These are phyloP conservation scores for Porodaedalea pini DNA, from an alignment of 1,284 basidiomycete genomes.

Conservation along the genomic window DNA sequence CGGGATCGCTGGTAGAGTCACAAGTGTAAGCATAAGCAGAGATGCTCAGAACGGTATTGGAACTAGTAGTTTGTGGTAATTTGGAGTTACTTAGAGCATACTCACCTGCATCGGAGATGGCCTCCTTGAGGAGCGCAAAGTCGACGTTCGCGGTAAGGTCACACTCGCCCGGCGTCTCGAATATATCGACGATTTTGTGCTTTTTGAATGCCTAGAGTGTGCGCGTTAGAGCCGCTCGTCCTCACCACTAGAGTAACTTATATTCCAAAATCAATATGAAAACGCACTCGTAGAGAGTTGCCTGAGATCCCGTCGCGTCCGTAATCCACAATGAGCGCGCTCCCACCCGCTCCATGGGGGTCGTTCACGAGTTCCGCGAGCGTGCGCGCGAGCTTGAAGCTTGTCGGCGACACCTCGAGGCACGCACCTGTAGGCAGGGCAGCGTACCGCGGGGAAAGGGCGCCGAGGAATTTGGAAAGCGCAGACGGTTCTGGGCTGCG, in stretches of 20 bases:
- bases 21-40: not conserved
- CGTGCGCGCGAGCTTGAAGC: slow-evolving; percentile 63
- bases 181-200: slow-evolving; percentile 85
- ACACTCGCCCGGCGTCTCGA: slow-evolving; percentile 80
- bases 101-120: slow-evolving; percentile 63
- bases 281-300: slow-evolving; percentile 75
- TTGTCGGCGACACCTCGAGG: slow-evolving; percentile 75
- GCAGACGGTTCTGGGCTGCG: slow-evolving; percentile 64
- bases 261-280: too few relatives aligned
- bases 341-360: slow-evolving; percentile 49
- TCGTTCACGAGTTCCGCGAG: slow-evolving; percentile 60
- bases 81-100: slow-evolving; percentile 14
- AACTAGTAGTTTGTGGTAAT: not conserved
- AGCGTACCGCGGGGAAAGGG: slow-evolving; percentile 69
- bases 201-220: slow-evolving; percentile 90
- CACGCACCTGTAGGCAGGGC: slow-evolving; percentile 62
- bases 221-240: too few relatives aligned
- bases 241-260: too few relatives aligned
- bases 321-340: slow-evolving; percentile 89
- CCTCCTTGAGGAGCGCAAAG: slow-evolving; percentile 84
- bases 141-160: slow-evolving; percentile 97
- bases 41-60: too few relatives aligned
- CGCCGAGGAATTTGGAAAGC: slow-evolving; percentile 61
- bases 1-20: slow-evolving; percentile 34
- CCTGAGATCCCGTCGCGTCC: slow-evolving; percentile 73